Evolutionary conservation across 257 asterid genomes (phyloP), one percentile per base, ranked within the genome.

Genomic region (Oldenlandia corymbosa): DNA sequence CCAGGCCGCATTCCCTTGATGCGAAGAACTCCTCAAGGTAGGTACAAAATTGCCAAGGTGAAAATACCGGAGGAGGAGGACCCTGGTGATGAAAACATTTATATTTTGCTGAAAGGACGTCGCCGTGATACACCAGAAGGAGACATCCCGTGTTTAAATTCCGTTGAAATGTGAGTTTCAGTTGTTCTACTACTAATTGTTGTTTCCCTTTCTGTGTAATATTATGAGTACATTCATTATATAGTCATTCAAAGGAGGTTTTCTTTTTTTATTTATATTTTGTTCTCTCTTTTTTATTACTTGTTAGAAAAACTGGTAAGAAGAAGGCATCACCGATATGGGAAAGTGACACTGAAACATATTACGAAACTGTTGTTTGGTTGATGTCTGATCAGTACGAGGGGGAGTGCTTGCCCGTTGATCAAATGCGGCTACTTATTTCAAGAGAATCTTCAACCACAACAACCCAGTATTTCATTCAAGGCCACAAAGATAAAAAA

Each of bases 111-210:
- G 67, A 93, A 87, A 65, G 99, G 99, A 71, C 76, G 71, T 50
- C 97, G n/a, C n/a, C n/a, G 99, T 60, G 99, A 97, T 73, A 89
- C 99, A 60, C 99, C 99, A 23, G 78, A 81, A 73, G 99, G 99
- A 60, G 90, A 93, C 70, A 58, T 87, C 51, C 97, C 97, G 5
- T 90, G 90, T 78, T 42, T 93, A 67, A 97, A 93, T 84, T 73
- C 87, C 78, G 87, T 90, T 75, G 96, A 90, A 82, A 82, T 90
- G 99, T 93, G 80, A 79, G 99, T 84, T 80, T 68, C n/a, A n/a
- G 8, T 78, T 24, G 32, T 58, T n/a, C n/a, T n/a, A n/a, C n/a
- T n/a, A n/a, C 49, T 64, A 37, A 30, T 62, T 60, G 65, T 8
- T 18, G 6, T 32, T 68, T 78, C 58, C 68, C 54, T 36, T 75